Conservation (phyloP, 2,329 filamentous ascomycete genomes). For the Fusarium duplospermum region DNA sequence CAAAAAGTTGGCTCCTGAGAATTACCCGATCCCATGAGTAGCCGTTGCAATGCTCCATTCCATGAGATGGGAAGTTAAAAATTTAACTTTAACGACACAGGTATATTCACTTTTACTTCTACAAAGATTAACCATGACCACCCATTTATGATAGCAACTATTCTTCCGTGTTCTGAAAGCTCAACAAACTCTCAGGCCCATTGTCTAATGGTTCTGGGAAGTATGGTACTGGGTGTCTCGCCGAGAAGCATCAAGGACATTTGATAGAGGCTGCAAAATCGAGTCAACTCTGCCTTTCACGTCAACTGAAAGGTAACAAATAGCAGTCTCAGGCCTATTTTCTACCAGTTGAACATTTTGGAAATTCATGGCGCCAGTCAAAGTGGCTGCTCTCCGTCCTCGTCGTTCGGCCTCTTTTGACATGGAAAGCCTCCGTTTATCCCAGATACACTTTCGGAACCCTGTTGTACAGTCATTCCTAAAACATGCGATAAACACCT, state of each 20-base stretch:
- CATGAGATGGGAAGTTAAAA: not conserved
- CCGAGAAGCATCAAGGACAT: not conserved
- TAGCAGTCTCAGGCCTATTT: rapidly evolving
- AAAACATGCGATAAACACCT: not conserved
- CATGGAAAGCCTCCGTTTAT: not conserved
- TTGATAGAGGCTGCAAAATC: not conserved
- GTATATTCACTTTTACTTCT: not conserved
- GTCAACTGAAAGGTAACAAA: not conserved
- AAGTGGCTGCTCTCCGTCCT: not conserved
- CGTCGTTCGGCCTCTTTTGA: not conserved
- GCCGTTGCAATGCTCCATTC: not conserved
- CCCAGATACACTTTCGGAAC: not conserved
- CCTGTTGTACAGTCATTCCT: not conserved
- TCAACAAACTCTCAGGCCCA: not conserved
- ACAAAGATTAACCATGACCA: not conserved
- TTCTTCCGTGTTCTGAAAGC: not conserved
- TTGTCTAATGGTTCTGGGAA: not conserved
- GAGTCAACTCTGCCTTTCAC: not conserved
- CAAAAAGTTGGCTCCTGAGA: rapidly evolving
- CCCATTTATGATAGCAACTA: not conserved
- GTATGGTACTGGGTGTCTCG: not conserved
- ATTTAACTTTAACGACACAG: not conserved
- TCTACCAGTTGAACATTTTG: not conserved
- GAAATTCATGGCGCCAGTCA: not conserved
- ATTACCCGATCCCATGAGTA: too few relatives aligned